Evolutionary conservation across 1,139 yeast genomes (phyloP).

Genomic region (Zygosaccharomyces sapae): DNA sequence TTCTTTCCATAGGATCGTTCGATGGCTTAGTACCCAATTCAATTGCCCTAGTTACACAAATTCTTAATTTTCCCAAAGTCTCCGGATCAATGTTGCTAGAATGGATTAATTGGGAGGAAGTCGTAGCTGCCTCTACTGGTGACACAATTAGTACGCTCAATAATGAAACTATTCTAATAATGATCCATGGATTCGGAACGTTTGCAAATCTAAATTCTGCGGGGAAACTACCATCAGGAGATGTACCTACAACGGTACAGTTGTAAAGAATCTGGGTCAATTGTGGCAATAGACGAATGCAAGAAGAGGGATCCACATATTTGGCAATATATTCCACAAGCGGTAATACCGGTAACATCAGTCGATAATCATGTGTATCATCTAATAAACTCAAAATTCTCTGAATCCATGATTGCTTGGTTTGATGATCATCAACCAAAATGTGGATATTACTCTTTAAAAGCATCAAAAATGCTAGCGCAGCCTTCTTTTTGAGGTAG

Average conservation of each 20-base stretch:
- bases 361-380: conserved; percentile 64
- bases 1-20: conserved; percentile 52
- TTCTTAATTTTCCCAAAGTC: conserved; percentile 48
- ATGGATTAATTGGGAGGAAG: conserved; percentile 16
- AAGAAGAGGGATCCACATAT: conserved; percentile 48
- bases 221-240: conserved; percentile 43
- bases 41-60: conserved; percentile 56
- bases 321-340: conserved; percentile 59
- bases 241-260: conserved; percentile 44
- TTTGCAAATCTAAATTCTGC: conserved; percentile 62
- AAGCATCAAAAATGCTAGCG: conserved; percentile 56
- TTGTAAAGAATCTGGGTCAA: conserved; percentile 51
- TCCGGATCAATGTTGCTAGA: conserved; percentile 41
- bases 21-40: conserved; percentile 41
- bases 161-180: conserved; percentile 55
- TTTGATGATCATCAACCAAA: conserved; percentile 39
- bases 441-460: conserved; percentile 43
- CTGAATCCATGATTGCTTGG: conserved; percentile 66
- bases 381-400: conserved; percentile 56
- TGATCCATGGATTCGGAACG: conserved; percentile 84
- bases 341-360: conserved; percentile 62
- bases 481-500: conserved; percentile 64
- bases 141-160: conserved; percentile 40
- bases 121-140: conserved; percentile 18
- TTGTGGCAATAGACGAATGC: conserved; percentile 54